phyloP scores from a whole-genome alignment of 441 rosid genomes.

The Francoa sonchifolia region DNA sequence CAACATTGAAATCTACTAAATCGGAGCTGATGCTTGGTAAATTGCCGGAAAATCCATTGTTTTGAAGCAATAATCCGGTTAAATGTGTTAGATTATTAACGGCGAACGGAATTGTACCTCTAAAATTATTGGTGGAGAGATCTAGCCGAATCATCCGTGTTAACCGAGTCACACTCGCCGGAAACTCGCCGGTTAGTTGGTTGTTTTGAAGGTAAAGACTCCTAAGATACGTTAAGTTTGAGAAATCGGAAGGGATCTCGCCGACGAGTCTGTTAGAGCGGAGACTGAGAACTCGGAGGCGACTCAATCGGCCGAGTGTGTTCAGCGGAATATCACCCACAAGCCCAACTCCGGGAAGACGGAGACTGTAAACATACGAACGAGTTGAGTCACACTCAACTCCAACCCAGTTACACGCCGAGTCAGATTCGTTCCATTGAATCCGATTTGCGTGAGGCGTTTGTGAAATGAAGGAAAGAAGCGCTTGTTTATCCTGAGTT shows the following conservation, averaged over 20 bases:
- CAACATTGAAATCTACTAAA: conserved; percentile 43
- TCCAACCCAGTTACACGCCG: conserved; percentile 79
- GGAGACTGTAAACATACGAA: conserved; percentile 42
- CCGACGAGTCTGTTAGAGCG: conserved; percentile 72
- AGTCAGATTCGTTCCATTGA: conserved; percentile 50
- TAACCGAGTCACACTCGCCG: conserved; percentile 32
- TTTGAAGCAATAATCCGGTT: conserved; percentile 43
- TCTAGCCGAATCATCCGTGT: conserved; percentile 56
- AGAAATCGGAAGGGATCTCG: conserved; percentile 70
- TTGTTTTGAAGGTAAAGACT: conserved; percentile 58
- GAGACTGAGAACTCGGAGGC: conserved; percentile 77
- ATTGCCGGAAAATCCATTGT: conserved; percentile 52
- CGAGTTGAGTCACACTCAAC: conserved; percentile 43
- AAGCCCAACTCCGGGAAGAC: conserved; percentile 76
- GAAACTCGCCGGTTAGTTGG: conserved; percentile 47
- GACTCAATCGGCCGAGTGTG: conserved; percentile 48
- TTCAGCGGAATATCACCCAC: conserved; percentile 55
- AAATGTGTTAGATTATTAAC: conserved; percentile 55
- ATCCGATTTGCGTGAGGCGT: conserved; percentile 58
- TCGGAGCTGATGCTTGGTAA: conserved; percentile 43
- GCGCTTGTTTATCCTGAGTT: conserved; percentile 58
- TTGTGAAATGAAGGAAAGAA: conserved; percentile 44
- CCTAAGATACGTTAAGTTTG: conserved; percentile 55
- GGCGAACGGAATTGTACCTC: conserved; percentile 51
- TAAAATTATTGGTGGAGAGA: conserved; percentile 62